A percentile compares a stretch with the other conserved stretches of the same genome.
Conservation (phyloP, 208 protist genomes). For the Leishmania braziliensis region DNA sequence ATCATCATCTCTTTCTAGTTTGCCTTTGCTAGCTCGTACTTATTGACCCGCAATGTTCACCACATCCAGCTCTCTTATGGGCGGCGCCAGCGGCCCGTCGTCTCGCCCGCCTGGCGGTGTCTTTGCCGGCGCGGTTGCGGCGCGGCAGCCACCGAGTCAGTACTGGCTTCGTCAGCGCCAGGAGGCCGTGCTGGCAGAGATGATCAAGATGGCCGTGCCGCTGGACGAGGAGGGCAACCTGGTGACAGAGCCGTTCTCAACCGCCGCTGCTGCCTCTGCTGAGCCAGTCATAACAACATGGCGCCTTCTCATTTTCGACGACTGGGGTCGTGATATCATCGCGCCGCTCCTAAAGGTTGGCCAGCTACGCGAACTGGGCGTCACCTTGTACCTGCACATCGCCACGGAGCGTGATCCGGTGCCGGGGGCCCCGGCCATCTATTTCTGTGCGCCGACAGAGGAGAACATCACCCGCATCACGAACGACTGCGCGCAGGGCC, state of each 20-base stretch:
- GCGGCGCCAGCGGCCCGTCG: neutral
- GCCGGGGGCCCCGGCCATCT: constrained; percentile 87
- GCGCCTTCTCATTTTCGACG: constrained; percentile 91
- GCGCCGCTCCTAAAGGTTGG: constrained; percentile 88
- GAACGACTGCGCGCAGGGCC: constrained; percentile 62
- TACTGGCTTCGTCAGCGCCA: constrained; percentile 73
- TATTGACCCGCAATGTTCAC: constrained; percentile 2
- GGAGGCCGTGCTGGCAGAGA: constrained; percentile 64
- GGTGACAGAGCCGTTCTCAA: constrained; percentile 27
- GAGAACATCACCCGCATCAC: constrained; percentile 84
- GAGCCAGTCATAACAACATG: constrained; percentile 54
- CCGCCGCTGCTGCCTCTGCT: constrained; percentile 16
- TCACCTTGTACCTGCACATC: constrained; percentile 91
- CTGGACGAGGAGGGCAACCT: constrained; percentile 49
- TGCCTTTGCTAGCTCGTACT: neutral
- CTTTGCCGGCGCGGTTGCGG: neutral
- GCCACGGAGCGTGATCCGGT: constrained; percentile 80
- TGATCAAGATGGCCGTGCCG: constrained; percentile 75
- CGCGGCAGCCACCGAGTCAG: constrained; percentile 20
- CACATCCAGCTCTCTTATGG: constrained; percentile 2
- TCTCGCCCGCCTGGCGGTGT: neutral
- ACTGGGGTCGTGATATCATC: constrained; percentile 86
- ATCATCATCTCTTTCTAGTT: neutral
- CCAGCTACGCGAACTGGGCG: constrained; percentile 84
- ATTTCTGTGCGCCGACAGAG: constrained; percentile 88